Evolutionary conservation across 73 alveolate genomes (phyloP).

Genomic region (Paramecium tetraurelia): DNA sequence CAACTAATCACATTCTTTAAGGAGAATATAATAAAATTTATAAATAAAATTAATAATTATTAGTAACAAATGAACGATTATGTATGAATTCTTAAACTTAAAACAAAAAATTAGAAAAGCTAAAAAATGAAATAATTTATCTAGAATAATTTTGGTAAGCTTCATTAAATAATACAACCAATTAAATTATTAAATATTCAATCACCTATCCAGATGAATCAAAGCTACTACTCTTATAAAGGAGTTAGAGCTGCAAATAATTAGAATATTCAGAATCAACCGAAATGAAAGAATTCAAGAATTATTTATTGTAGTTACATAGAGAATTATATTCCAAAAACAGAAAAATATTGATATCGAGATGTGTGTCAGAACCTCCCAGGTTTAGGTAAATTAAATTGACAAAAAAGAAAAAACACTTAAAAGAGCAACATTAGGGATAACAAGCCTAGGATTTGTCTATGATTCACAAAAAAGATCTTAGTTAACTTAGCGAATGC

Average conservation of each 20-base stretch:
- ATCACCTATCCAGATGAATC: background rate
- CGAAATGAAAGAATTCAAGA: constrained; percentile 12
- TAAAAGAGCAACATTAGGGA: background rate
- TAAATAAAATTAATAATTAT: background rate
- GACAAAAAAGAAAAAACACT: background rate
- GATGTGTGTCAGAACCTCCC: constrained; percentile 19
- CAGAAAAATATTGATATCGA: background rate
- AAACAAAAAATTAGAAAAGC: background rate
- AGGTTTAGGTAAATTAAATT: background rate
- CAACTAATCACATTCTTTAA: background rate
- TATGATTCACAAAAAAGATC: background rate
- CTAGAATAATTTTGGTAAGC: background rate
- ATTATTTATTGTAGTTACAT: background rate
- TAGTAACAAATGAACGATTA: background rate
- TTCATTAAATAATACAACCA: background rate
- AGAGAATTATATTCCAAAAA: background rate
- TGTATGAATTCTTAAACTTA: background rate
- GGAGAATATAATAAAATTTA: background rate
- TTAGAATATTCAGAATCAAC: background rate
- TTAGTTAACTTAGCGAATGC: constrained; percentile 25
- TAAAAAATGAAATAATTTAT: background rate
- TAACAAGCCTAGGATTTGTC: background rate
- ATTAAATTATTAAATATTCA: background rate
- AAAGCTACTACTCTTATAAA: background rate
- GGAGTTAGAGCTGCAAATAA: background rate